These are phyloP conservation scores for Saturnispora gosingensis DNA, from an alignment of 805 yeast species.

Conservation along the genomic window DNA sequence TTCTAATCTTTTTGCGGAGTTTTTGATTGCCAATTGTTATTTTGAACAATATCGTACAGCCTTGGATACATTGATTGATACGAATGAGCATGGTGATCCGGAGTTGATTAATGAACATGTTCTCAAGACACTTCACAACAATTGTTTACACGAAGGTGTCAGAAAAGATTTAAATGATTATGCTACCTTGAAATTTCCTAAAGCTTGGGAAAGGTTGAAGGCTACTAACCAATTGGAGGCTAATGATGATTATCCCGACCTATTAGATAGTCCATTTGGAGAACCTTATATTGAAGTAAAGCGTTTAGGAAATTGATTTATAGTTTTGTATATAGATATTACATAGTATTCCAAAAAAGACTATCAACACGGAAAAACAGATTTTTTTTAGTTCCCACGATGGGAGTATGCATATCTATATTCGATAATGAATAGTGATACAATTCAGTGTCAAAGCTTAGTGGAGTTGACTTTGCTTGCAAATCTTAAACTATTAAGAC, in stretches of 20 bases:
- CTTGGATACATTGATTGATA: constrained; percentile 36
- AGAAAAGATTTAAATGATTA: constrained; percentile 30
- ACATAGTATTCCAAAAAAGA: not conserved
- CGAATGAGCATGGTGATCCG: constrained; percentile 39
- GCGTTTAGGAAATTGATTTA: constrained; percentile 3
- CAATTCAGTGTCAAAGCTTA: not conserved
- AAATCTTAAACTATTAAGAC: constrained; percentile 77
- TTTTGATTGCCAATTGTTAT: constrained; percentile 60
- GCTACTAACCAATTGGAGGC: constrained; percentile 24
- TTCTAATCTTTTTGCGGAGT: constrained; percentile 45
- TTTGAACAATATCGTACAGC: constrained; percentile 55
- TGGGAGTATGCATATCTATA: too few relatives aligned
- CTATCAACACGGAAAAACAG: not conserved
- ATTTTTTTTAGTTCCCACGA: too few relatives aligned
- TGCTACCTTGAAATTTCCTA: constrained; percentile 29
- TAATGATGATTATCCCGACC: constrained; percentile 27
- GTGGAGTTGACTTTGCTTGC: constrained; percentile 76
- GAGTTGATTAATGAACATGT: constrained; percentile 33
- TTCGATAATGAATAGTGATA: too few relatives aligned
- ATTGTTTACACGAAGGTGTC: constrained; percentile 32
- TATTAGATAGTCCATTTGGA: constrained; percentile 21
- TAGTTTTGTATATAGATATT: not conserved
- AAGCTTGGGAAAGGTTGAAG: constrained; percentile 31
- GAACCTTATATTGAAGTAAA: constrained; percentile 11
- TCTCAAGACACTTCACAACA: constrained; percentile 38